Conservation (phyloP, 768 basidiomycete genomes). For the Tubosaeta sp. region DNA sequence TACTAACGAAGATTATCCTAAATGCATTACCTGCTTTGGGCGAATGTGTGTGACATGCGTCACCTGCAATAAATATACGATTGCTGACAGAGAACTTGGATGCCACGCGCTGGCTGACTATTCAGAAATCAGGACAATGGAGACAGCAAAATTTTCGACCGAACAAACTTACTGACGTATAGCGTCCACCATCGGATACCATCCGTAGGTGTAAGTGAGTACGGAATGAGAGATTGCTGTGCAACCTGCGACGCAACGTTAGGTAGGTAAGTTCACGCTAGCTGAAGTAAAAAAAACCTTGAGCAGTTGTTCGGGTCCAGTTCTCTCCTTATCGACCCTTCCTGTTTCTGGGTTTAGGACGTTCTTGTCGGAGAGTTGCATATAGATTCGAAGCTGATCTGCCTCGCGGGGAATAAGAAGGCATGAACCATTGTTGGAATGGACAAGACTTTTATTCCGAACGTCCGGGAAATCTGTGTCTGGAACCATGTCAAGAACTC, state of each 20-base stretch:
- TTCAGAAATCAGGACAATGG: not conserved
- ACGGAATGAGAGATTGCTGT: conserved; percentile 39
- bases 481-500: conserved; percentile 44
- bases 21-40: conserved; percentile 36
- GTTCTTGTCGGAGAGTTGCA: conserved; percentile 43
- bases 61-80: conserved; percentile 55
- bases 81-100: conserved; percentile 43
- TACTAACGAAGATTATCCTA: not conserved
- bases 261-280: not conserved
- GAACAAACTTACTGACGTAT: conserved; percentile 39
- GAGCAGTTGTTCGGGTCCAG: conserved; percentile 39
- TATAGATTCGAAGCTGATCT: conserved; percentile 46
- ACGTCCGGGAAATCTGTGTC: conserved; percentile 53
- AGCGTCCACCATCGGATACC: conserved; percentile 48
- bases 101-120: conserved; percentile 56
- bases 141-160: not conserved
- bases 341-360: conserved; percentile 36
- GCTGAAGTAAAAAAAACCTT: conserved; percentile 21
- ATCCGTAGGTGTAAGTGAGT: conserved; percentile 27
- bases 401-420: conserved; percentile 50
- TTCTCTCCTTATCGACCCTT: conserved; percentile 37
- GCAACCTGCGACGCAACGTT: conserved; percentile 30
- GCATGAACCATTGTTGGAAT: conserved; percentile 47
- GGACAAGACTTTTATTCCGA: conserved; percentile 44
- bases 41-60: conserved; percentile 47